Base-by-base conservation (phyloP, 257 asterid species). In the Salvia hispanica region DNA sequence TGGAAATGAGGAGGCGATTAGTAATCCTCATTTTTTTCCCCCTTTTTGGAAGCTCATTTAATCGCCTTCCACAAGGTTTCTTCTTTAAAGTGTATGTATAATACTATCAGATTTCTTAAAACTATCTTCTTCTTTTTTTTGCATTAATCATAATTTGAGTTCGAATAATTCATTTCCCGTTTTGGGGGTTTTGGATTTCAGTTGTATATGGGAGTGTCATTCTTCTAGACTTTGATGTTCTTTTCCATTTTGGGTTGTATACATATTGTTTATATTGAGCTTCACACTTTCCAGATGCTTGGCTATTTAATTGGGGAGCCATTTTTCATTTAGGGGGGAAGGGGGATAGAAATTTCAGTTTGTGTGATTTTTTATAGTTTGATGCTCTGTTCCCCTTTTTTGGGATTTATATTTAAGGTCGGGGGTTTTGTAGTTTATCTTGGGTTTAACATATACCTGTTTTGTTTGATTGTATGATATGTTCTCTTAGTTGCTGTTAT, bases 31-130 rank as follows among this genome's bases (percentile, higher is more conserved):
- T 64, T 76, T 90, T 58, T 89, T 83, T 36, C 86, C 85, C 60
- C 85, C n/a, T n/a, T 51, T 79, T 71, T 92, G 83, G 96, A 88
- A 69, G 81, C 85, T 71, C 98, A 93, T 80, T 93, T 93, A 78
- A 79, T 74, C 90, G 97, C 72, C 81, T 93, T 75, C 98, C 97
- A 77, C 80, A 21, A 93, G 98, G 97, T 91, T 53, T 45, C 2
- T 42, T 55, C 65, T 63, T 56, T n/a, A 55, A 77, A 67, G 77
- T 52, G 59, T 47, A 70, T 55, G 64, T 31, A 9, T 25, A 15
- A 18, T 15, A n/a, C n/a, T n/a, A n/a, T n/a, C n/a, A n/a, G n/a
- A n/a, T n/a, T n/a, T n/a, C n/a, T n/a, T n/a, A n/a, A n/a, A n/a
- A n/a, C n/a, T n/a, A n/a, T n/a, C n/a, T n/a, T n/a, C n/a, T 40